Evolutionary conservation across 2,329 filamentous ascomycete species (phyloP), one percentile per base, ranked within the genome.

Genomic region (Colletotrichum musicola): DNA sequence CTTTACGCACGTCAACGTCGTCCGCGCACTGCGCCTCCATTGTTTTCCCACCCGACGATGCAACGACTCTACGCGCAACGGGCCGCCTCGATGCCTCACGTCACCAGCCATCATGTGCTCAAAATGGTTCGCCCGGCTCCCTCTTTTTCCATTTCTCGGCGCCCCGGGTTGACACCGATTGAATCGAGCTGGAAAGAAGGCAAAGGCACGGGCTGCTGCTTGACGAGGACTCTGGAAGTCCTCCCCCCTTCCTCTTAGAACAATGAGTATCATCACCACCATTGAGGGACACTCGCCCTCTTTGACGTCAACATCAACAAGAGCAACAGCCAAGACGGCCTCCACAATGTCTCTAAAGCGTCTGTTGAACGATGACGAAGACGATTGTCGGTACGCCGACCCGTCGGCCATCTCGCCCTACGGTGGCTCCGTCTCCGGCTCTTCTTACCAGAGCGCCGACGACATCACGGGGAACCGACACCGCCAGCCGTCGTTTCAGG

Each of bases 341-440:
- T 9, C 55, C 40, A 54, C n/a, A 18, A 71, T 71, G 69, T 62
- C 68, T 6, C 62, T 71, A 4, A 71, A 71, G 47, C 68, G 69
- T 22, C 65, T 71, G 3, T 61, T 71, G 22, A 71, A 71, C 18
- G 61, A 69, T 25, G 69, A 62, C 12, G 69, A 71, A 1, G 57
- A 64, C 14, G 65, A 69, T n/a, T 13, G 22, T 6, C 54, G 50
- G 35, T 70, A 70, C 47, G 47, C 64, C 2, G 58, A 62, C 35
- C 58, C 65, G 13, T 60, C 59, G 18, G 62, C 60, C 40, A 54
- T 56, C 4, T 69, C 66, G 13, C 57, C 55, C 5, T 64, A 66
- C 12, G 40, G 40, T 10, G 66, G 66, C 4, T 66, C 66, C 50
- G n/a, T 66, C 35, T 53, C 66, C 16, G 59, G 59, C 20, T 58